Conservation (phyloP, 2,329 filamentous ascomycete genomes). For the Pseudogymnoascus sp. region DNA sequence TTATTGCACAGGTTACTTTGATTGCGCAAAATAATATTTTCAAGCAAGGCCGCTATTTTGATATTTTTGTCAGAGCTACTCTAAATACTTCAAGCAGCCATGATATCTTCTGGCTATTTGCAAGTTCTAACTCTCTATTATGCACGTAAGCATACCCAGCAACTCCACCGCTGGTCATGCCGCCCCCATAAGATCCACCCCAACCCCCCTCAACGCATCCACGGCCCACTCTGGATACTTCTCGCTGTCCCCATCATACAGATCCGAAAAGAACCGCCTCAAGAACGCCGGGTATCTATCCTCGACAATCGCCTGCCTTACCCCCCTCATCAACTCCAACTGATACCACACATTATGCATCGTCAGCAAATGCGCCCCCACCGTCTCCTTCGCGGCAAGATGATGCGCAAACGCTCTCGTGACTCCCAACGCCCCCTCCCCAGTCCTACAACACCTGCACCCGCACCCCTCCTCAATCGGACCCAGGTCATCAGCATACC, state of each 20-base stretch:
- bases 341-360: slow-evolving; percentile 96
- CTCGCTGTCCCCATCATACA: slow-evolving; percentile 56
- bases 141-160: neutral
- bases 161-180: neutral
- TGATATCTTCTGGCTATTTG: neutral
- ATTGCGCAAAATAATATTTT: too few relatives aligned
- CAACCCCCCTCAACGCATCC: slow-evolving; percentile 68
- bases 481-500: slow-evolving; percentile 70
- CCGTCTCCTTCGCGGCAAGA: slow-evolving; percentile 88
- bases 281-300: slow-evolving; percentile 75
- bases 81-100: neutral
- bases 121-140: neutral
- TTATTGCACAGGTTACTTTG: too few relatives aligned
- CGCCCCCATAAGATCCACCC: slow-evolving; percentile 47
- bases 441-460: slow-evolving; percentile 65
- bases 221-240: slow-evolving; percentile 80
- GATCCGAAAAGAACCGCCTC: slow-evolving; percentile 64
- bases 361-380: slow-evolving; percentile 73
- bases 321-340: slow-evolving; percentile 70
- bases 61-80: neutral
- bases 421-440: slow-evolving; percentile 67
- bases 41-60: neutral
- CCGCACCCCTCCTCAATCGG: slow-evolving; percentile 77
- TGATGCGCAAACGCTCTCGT: slow-evolving; percentile 89
- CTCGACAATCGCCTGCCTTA: slow-evolving; percentile 69